Conservation (phyloP, 768 basidiomycete genomes). For the Leccinum subgranulosum region DNA sequence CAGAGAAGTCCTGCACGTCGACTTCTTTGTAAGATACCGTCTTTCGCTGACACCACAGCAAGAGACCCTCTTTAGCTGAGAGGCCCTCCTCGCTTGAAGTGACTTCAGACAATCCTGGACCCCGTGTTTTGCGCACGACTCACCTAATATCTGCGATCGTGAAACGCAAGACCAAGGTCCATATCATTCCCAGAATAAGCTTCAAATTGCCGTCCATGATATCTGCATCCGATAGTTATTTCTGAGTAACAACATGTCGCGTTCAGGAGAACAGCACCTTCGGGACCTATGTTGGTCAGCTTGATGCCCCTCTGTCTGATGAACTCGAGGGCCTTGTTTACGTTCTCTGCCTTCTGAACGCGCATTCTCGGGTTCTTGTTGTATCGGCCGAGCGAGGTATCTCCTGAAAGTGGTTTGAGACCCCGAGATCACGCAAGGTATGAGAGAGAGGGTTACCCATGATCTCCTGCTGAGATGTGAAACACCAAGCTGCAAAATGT, state of each 20-base stretch:
- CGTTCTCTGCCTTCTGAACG: slow-evolving; percentile 97
- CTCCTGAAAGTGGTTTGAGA: slow-evolving; percentile 46
- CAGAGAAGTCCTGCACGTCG: slow-evolving; percentile 88
- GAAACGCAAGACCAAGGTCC: slow-evolving; percentile 96
- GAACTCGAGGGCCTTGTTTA: slow-evolving; percentile 93
- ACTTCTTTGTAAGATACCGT: slow-evolving; percentile 90
- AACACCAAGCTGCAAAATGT: not conserved
- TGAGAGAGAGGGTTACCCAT: slow-evolving; percentile 60
- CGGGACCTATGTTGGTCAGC: slow-evolving; percentile 95
- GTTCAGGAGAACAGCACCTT: slow-evolving; percentile 50
- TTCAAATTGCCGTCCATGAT: slow-evolving; percentile 99
- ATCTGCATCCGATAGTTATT: slow-evolving; percentile 46
- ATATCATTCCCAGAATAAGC: slow-evolving; percentile 98
- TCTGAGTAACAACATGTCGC: slow-evolving; percentile 1
- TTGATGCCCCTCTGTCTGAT: slow-evolving; percentile 93
- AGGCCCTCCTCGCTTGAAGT: slow-evolving; percentile 86
- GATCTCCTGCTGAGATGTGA: slow-evolving; percentile 67
- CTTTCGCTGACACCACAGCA: slow-evolving; percentile 98
- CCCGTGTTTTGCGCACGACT: slow-evolving; percentile 22
- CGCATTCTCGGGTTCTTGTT: slow-evolving; percentile 88
- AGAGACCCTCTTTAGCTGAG: slow-evolving; percentile 95
- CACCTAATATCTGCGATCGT: slow-evolving; percentile 98
- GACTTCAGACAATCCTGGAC: slow-evolving; percentile 8
- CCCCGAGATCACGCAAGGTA: slow-evolving; percentile 1
- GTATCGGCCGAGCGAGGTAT: slow-evolving; percentile 91